Evolutionary conservation across 805 yeast genomes (phyloP), one percentile per base, ranked within the genome.

Genomic region (Komagataella mondaviorum): DNA sequence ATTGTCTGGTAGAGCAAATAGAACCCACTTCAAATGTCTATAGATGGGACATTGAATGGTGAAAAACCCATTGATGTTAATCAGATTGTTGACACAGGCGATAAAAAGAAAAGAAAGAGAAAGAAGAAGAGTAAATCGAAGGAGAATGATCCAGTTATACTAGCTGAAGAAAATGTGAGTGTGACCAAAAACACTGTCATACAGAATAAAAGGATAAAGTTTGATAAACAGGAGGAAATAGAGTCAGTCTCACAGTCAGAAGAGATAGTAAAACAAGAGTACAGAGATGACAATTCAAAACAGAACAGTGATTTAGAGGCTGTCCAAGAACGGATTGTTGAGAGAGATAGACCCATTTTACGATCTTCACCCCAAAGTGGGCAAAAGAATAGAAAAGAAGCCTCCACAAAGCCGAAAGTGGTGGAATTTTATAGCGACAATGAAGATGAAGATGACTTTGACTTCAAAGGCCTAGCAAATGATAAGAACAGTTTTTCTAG

Each of bases 371-470:
- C 39, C 14, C 39, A 30, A 30, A 14, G 4, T 14, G 5, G 7
- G 8, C 39, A 30, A 30, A 30, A 30, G 39, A 30, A 30, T 3
- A 14, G 14, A 10, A 30, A 30, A 30, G 12, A 30, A 30, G n/a
- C 5, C 14, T 10, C 23, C 17, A 17, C n/a, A 12, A 45, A 45
- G 14, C 23, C 47, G 6, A 68, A 66, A 49, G 61, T 63, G 1
- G 71, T 72, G n/a, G 62, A 65, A 22, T 70, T 66, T 52, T 54
- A 58, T 52, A 68, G 65, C 48, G 71, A 67, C 23, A 69, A 67
- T 44, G 72, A 69, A 4, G 57, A 52, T 24, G 51, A 56, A 17
- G 51, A 49, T 44, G 57, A 55, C 23, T 46, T 55, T 24, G 56
- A 58, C 47, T 51, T 54, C 18, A 48, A 48, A 24, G 48, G 48